A percentile compares a stretch with the other conserved stretches of the same genome.
Evolutionary conservation across 1,284 basidiomycete species (phyloP).

Genomic region (Gymnopus androsaceus): DNA sequence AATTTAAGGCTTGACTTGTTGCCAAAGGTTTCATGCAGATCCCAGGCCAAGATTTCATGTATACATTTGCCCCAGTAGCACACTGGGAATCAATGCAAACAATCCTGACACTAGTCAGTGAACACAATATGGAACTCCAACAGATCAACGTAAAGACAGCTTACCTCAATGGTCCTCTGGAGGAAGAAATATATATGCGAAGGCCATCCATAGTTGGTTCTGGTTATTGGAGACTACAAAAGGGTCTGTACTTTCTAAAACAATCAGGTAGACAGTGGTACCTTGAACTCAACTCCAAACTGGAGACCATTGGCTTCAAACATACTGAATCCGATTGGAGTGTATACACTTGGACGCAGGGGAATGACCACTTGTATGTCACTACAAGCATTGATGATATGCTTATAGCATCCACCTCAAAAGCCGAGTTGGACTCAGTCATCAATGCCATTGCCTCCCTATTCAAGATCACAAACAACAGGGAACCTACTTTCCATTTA

Average conservation of each 20-base stretch:
- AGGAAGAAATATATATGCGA: conserved; percentile 26
- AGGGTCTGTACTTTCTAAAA: background rate
- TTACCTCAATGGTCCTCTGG: conserved; percentile 31
- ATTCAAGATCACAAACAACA: too few species aligned
- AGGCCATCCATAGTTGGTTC: conserved; percentile 26
- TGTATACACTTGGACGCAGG: background rate
- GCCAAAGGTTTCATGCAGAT: conserved; percentile 36
- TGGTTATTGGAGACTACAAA: conserved; percentile 16
- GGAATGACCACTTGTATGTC: background rate
- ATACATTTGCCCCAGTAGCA: too few species aligned
- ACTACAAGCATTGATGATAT: background rate
- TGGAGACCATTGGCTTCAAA: too few species aligned
- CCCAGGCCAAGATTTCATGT: conserved; percentile 4
- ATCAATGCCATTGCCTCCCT: too few species aligned
- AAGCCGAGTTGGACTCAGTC: too few species aligned
- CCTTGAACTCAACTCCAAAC: too few species aligned
- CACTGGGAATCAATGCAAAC: too few species aligned
- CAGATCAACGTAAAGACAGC: conserved; percentile 35
- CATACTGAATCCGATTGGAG: background rate
- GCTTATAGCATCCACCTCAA: too few species aligned
- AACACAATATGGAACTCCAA: conserved; percentile 25
- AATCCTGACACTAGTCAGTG: conserved; percentile 34
- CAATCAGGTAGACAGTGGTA: background rate
- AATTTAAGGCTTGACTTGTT: conserved; percentile 40
- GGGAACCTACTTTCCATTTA: background rate